Percentiles rank a stretch among this genome's conserved stretches.
Conservation (phyloP, 148 eudicot species). For the Vaccinium macrocarpon region DNA sequence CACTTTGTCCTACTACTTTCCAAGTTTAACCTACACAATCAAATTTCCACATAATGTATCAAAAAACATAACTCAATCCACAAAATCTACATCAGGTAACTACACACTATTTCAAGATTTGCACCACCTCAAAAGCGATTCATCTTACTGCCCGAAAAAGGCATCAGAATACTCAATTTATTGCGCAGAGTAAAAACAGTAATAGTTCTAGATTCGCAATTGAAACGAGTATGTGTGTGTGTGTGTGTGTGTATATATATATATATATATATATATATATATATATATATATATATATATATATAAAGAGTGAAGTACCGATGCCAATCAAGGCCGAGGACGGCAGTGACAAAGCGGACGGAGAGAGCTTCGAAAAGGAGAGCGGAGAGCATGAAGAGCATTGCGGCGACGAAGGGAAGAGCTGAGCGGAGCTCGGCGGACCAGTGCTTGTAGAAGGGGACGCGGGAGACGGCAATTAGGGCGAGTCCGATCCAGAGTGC, state of each 20-base stretch:
- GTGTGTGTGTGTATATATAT: no score
- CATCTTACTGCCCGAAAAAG: not conserved
- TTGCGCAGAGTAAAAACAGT: not conserved
- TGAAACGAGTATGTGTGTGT: not conserved
- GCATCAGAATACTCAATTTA: not conserved
- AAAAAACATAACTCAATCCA: constrained; percentile 3
- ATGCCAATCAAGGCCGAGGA: constrained; percentile 94
- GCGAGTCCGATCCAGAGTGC: constrained; percentile 56
- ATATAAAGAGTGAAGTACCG: constrained; percentile 40
- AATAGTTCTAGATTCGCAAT: not conserved
- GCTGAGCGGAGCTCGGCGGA: constrained; percentile 70
- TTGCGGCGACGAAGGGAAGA: constrained; percentile 56
- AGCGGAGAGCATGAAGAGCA: constrained; percentile 58
- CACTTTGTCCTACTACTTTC: not conserved
- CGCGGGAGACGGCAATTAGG: constrained; percentile 55
- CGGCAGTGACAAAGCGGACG: constrained; percentile 86
- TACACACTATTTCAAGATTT: not conserved
- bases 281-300: no score
- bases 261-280: no score
- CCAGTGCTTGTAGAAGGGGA: constrained; percentile 81
- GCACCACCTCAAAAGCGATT: not conserved
- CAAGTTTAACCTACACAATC: not conserved
- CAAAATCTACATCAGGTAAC: not conserved
- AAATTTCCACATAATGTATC: not conserved
- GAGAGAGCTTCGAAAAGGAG: constrained; percentile 70